phyloP scores from a whole-genome alignment of 192 early-diverging fungal genomes.

The Dispira parvispora region DNA sequence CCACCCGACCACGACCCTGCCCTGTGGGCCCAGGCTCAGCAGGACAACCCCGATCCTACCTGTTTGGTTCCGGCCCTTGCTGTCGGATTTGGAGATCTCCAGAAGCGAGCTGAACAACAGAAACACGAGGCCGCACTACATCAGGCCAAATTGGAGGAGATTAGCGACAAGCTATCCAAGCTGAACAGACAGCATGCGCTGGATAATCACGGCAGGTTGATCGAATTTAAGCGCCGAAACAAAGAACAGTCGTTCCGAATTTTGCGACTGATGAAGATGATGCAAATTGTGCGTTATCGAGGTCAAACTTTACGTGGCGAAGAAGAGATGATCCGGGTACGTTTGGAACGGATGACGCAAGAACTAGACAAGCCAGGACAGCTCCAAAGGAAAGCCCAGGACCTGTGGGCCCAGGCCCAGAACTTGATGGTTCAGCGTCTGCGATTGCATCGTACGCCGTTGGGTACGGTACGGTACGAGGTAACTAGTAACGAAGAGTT shows the following conservation, averaged over 20 bases:
- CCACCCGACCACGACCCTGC: conserved; percentile 45
- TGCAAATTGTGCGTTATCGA: conserved; percentile 68
- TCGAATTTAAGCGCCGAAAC: conserved; percentile 65
- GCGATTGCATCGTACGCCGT: conserved; percentile 20
- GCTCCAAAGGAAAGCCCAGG: conserved; percentile 65
- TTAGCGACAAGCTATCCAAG: conserved; percentile 33
- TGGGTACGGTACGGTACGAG: conserved; percentile 30
- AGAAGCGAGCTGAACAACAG: conserved; percentile 70
- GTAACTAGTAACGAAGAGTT: conserved; percentile 38
- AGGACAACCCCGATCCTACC: conserved; percentile 73
- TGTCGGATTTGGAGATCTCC: conserved; percentile 76
- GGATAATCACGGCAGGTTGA: conserved; percentile 51
- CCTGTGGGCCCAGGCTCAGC: conserved; percentile 68
- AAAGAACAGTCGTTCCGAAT: conserved; percentile 56
- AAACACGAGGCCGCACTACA: conserved; percentile 46
- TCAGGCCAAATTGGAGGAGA: conserved; percentile 52
- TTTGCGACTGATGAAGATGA: conserved; percentile 70
- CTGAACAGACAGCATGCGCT: conserved; percentile 50
- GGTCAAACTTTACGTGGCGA: conserved; percentile 67
- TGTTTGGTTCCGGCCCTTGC: conserved; percentile 86
- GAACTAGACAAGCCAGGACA: conserved; percentile 62
- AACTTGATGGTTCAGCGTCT: conserved; percentile 37
- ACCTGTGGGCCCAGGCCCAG: conserved; percentile 66
- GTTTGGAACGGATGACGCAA: conserved; percentile 54
- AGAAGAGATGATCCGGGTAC: conserved; percentile 61